Evolutionary conservation across 1,139 yeast species (phyloP).

Genomic region (Pichia terricola): DNA sequence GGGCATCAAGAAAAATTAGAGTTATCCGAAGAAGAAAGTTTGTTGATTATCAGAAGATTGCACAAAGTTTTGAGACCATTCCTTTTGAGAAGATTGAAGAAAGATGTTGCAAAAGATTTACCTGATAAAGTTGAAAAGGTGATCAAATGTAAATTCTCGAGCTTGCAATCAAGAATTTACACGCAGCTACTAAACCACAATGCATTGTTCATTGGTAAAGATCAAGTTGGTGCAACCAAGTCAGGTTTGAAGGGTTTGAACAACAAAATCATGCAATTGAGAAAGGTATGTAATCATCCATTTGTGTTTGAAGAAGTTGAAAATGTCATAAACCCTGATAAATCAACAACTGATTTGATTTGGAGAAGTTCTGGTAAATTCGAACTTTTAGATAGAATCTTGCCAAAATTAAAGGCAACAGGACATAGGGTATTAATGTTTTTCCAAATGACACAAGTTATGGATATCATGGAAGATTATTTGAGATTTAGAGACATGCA

Average conservation of each 20-base stretch:
- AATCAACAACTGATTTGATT: slow-evolving; percentile 57
- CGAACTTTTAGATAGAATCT: slow-evolving; percentile 61
- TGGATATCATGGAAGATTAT: slow-evolving; percentile 87
- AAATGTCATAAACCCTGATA: slow-evolving; percentile 67
- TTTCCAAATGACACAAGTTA: slow-evolving; percentile 82
- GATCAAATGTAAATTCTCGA: slow-evolving; percentile 87
- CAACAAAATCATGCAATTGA: slow-evolving; percentile 89
- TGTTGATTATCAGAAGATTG: slow-evolving; percentile 86
- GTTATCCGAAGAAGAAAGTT: slow-evolving; percentile 84
- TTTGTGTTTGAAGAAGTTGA: slow-evolving; percentile 95
- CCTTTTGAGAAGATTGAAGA: slow-evolving; percentile 85
- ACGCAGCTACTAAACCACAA: slow-evolving; percentile 70
- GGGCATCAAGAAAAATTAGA: slow-evolving; percentile 77
- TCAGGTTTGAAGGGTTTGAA: slow-evolving; percentile 75
- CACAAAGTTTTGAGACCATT: slow-evolving; percentile 95
- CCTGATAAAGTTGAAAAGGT: slow-evolving; percentile 96
- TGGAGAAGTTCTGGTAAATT: slow-evolving; percentile 74
- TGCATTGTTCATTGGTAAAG: slow-evolving; percentile 52
- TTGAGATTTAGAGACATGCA: slow-evolving; percentile 54
- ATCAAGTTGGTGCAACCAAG: slow-evolving; percentile 29
- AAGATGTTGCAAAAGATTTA: slow-evolving; percentile 93
- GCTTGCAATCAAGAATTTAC: slow-evolving; percentile 71
- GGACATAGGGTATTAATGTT: slow-evolving; percentile 76
- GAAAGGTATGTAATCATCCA: slow-evolving; percentile 96
- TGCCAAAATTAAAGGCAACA: slow-evolving; percentile 65